These are phyloP conservation scores for Nitzschia palea DNA, from an alignment of 108 stramenopile species.

Conservation along the genomic window DNA sequence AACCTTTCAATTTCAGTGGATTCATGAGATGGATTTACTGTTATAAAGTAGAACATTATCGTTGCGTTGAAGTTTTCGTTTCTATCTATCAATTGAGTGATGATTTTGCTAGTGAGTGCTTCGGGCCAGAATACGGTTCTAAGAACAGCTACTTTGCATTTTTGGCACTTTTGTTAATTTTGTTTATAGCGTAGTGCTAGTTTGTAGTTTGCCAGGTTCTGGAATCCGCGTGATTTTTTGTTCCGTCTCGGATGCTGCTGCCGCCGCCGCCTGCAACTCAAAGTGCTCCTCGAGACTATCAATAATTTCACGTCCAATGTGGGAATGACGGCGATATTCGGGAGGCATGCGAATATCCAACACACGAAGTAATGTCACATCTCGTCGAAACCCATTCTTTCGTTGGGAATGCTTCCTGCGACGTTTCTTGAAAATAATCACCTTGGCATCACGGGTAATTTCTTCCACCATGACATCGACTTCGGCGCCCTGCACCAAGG, in stretches of 20 bases:
- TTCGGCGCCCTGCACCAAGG: constrained; percentile 66
- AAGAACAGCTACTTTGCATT: too few relatives aligned
- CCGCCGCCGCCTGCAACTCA: neutral
- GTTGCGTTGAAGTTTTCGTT: too few relatives aligned
- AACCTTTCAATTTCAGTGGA: too few relatives aligned
- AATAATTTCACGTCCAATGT: constrained; percentile 35
- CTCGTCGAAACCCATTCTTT: constrained; percentile 79
- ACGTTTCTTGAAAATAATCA: constrained; percentile 90
- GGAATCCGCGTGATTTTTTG: neutral
- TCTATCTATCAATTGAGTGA: too few relatives aligned
- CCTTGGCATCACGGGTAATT: constrained; percentile 82
- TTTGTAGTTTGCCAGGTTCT: neutral
- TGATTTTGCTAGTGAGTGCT: too few relatives aligned
- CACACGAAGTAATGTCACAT: constrained; percentile 81
- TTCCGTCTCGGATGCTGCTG: neutral
- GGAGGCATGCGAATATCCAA: constrained; percentile 79
- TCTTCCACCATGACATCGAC: constrained; percentile 90
- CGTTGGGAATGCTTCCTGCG: constrained; percentile 87
- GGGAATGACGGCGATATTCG: constrained; percentile 36
- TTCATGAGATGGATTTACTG: too few relatives aligned
- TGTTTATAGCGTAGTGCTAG: neutral
- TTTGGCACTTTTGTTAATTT: too few relatives aligned
- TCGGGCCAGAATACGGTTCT: too few relatives aligned
- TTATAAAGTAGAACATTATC: too few relatives aligned
- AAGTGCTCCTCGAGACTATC: constrained; percentile 19